Evolutionary conservation across 2,329 filamentous ascomycete genomes (phyloP).

Genomic region (Paecilomyces variotii): DNA sequence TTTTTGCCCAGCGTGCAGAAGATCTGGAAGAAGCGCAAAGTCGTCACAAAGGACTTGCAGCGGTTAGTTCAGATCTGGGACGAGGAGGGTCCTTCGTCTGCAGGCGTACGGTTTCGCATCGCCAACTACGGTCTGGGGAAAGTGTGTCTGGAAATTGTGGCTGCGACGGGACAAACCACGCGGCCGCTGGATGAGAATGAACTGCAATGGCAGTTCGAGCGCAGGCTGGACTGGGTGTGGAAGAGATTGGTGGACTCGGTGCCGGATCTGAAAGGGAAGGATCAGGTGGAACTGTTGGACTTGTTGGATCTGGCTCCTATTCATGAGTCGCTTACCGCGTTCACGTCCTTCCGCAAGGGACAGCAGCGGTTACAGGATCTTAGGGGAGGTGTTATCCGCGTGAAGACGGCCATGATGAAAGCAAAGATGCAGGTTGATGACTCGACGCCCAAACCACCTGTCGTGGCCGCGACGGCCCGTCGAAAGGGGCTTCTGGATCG

Average conservation of each 20-base stretch:
- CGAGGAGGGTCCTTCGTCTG: constrained; percentile 13
- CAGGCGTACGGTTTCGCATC: constrained; percentile 24
- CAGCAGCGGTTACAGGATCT: constrained; percentile 34
- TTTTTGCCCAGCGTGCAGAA: constrained; percentile 57
- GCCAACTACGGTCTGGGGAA: constrained; percentile 34
- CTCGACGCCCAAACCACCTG: constrained; percentile 13
- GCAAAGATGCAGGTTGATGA: constrained; percentile 12
- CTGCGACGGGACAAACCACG: constrained; percentile 3
- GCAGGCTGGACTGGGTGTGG: constrained; percentile 40
- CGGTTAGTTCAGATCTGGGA: constrained; percentile 58
- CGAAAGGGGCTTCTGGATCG: constrained; percentile 65
- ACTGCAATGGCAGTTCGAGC: constrained; percentile 44
- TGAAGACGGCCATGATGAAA: constrained; percentile 26
- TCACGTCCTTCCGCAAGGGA: constrained; percentile 29
- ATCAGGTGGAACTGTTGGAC: constrained; percentile 24
- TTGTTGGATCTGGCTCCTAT: constrained; percentile 26
- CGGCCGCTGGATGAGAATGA: constrained; percentile 36
- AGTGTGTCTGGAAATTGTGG: constrained; percentile 27
- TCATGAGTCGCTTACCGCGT: constrained; percentile 28
- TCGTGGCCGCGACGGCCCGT: constrained; percentile 22
- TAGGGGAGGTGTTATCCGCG: constrained; percentile 28
- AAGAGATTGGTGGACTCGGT: constrained; percentile 29
- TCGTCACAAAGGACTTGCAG: constrained; percentile 58
- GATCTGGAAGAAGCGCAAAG: constrained; percentile 64
- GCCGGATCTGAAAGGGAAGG: constrained; percentile 29